Conservation (phyloP, 495 filamentous ascomycete genomes). For the Neurospora sublineolata region DNA sequence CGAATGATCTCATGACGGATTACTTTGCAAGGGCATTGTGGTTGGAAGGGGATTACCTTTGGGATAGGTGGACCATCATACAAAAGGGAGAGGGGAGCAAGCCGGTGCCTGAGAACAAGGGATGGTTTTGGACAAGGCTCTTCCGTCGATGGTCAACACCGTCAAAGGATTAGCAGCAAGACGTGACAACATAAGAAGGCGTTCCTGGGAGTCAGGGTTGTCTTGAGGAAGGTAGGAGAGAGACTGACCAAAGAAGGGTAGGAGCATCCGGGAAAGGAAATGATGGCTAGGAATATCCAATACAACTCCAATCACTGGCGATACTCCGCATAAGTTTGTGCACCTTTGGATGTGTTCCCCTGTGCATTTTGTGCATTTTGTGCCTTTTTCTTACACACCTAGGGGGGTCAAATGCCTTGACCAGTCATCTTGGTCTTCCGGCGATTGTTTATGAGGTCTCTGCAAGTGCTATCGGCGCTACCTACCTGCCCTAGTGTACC, state of each 20-base stretch:
- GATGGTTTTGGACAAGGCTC: not conserved
- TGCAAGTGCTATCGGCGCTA: not conserved
- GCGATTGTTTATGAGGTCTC: not conserved
- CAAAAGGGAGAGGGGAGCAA: not conserved
- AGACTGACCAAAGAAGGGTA: not conserved
- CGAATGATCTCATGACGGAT: not conserved
- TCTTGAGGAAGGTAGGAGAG: not conserved
- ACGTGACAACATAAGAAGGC: not conserved
- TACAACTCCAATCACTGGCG: too few species aligned
- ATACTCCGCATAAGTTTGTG: too few species aligned
- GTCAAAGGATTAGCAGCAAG: not conserved
- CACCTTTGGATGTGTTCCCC: too few species aligned
- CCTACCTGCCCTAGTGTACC: not conserved
- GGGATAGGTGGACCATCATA: not conserved
- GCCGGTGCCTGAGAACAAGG: not conserved
- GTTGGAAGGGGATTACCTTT: not conserved
- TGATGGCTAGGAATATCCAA: not conserved
- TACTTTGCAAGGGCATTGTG: not conserved
- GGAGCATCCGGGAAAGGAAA: not conserved
- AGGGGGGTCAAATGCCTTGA: not conserved
- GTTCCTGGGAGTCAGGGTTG: not conserved
- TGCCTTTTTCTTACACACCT: not conserved
- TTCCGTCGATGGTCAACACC: not conserved
- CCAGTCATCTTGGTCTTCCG: not conserved
- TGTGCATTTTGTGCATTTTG: too few species aligned